phyloP scores from a whole-genome alignment of 108 stramenopile genomes.

The Chaetoceros tenuissimus region DNA sequence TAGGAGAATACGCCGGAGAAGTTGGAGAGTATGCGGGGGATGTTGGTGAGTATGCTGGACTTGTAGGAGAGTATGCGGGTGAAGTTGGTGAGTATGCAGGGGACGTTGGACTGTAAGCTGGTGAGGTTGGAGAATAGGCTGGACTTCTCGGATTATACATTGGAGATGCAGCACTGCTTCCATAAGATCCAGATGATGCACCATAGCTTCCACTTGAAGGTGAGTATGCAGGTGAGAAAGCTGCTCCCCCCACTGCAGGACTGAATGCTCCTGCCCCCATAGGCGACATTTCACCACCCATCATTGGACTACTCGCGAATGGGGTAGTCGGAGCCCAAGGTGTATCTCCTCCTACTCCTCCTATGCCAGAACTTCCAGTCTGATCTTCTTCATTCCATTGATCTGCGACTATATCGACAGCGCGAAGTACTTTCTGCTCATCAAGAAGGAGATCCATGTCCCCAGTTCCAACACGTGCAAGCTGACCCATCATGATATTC shows the following conservation, averaged over 20 bases:
- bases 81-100: conserved; percentile 57
- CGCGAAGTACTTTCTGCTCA: conserved; percentile 86
- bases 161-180: conserved; percentile 29
- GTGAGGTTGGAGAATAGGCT: conserved; percentile 23
- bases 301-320: conserved; percentile 59
- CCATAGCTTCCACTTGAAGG: conserved; percentile 78
- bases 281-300: conserved; percentile 61
- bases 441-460: conserved; percentile 93
- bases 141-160: conserved; percentile 32
- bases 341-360: conserved; percentile 50
- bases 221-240: conserved; percentile 73
- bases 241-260: conserved; percentile 67
- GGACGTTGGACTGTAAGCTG: conserved; percentile 38
- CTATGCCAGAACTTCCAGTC: conserved; percentile 28
- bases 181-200: conserved; percentile 6
- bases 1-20: conserved; percentile 33
- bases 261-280: conserved; percentile 64
- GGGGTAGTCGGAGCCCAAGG: conserved; percentile 59
- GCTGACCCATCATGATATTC: conserved; percentile 98
- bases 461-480: conserved; percentile 91
- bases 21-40: conserved; percentile 69
- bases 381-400: conserved; percentile 61
- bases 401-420: conserved; percentile 83
- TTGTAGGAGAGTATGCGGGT: conserved; percentile 51
- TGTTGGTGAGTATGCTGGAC: conserved; percentile 50